These are phyloP conservation scores for Tolypocladium amazonense DNA, from an alignment of 2,329 filamentous ascomycete genomes.

Conservation along the genomic window DNA sequence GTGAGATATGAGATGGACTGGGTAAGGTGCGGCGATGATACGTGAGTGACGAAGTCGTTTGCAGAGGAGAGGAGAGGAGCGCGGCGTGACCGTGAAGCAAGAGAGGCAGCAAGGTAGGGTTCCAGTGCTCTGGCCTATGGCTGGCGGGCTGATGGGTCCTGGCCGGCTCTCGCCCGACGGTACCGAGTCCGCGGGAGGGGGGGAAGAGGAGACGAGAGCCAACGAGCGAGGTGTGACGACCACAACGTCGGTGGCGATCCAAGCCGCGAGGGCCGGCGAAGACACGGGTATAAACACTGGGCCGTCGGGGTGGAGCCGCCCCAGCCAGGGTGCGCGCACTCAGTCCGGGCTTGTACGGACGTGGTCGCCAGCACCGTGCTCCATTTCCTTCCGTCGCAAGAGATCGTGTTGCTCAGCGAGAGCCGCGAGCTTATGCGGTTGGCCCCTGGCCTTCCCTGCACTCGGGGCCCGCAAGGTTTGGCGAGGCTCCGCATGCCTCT, in stretches of 20 bases:
- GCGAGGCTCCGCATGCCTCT: too few species aligned
- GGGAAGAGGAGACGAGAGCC: not conserved
- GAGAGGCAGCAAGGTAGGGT: not conserved
- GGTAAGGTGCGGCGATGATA: not conserved
- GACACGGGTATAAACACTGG: not conserved
- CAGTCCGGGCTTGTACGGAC: too few species aligned
- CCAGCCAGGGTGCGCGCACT: not conserved
- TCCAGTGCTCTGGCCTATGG: not conserved
- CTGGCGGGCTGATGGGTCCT: not conserved
- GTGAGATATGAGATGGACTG: not conserved
- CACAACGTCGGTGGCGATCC: not conserved
- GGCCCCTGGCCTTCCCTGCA: too few species aligned
- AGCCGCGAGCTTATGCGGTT: too few species aligned
- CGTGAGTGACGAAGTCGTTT: not conserved
- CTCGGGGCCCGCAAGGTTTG: too few species aligned
- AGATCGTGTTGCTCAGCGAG: too few species aligned
- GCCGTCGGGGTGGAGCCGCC: not conserved
- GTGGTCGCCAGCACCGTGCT: too few species aligned
- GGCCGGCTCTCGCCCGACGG: constrained; percentile 8
- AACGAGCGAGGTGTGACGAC: not conserved
- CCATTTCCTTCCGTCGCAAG: too few species aligned
- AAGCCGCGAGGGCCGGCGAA: not conserved
- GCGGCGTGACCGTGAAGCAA: not conserved
- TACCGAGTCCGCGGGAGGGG: constrained; percentile 2
- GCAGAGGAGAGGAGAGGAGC: constrained; percentile 1